Evolutionary conservation across 2,329 filamentous ascomycete genomes (phyloP).

Genomic region (Sarocladium oryzae): DNA sequence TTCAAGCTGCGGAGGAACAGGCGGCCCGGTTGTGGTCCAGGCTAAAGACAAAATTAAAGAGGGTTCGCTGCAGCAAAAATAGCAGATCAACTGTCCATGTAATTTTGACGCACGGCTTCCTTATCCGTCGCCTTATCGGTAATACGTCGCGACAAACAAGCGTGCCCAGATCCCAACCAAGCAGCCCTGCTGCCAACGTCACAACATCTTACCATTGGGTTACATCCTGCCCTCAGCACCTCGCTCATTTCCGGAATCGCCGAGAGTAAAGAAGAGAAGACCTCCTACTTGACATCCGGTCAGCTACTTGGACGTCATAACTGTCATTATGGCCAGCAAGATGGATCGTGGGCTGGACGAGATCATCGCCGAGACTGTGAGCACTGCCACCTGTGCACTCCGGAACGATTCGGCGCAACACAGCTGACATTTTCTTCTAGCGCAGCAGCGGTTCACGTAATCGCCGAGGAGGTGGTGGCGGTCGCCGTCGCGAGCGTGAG

Average conservation of each 20-base stretch:
- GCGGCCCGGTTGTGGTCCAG: too few species aligned
- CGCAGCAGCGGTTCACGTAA: conserved; percentile 29
- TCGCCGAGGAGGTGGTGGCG: conserved; percentile 22
- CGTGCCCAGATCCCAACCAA: not conserved
- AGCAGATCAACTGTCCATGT: not conserved
- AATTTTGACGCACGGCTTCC: not conserved
- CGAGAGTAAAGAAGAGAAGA: too few species aligned
- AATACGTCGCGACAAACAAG: not conserved
- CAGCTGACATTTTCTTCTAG: conserved; percentile 19
- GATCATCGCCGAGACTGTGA: conserved; percentile 47
- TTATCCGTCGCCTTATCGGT: conserved; percentile 1
- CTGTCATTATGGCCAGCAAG: conserved; percentile 29
- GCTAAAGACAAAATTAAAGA: not conserved
- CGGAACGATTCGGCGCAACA: not conserved
- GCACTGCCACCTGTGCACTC: conserved; percentile 12
- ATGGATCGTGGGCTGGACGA: conserved; percentile 52
- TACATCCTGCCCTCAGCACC: not conserved
- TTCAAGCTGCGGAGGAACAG: not conserved
- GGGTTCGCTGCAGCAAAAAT: not conserved
- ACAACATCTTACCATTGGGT: not conserved
- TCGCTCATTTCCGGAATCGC: not conserved
- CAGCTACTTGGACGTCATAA: not conserved
- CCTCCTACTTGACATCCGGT: too few species aligned
- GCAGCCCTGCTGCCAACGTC: not conserved
- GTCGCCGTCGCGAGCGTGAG: conserved; percentile 27